These are phyloP conservation scores for Xylariaceae sp. DNA, from an alignment of 2,329 filamentous ascomycete genomes.

Conservation along the genomic window DNA sequence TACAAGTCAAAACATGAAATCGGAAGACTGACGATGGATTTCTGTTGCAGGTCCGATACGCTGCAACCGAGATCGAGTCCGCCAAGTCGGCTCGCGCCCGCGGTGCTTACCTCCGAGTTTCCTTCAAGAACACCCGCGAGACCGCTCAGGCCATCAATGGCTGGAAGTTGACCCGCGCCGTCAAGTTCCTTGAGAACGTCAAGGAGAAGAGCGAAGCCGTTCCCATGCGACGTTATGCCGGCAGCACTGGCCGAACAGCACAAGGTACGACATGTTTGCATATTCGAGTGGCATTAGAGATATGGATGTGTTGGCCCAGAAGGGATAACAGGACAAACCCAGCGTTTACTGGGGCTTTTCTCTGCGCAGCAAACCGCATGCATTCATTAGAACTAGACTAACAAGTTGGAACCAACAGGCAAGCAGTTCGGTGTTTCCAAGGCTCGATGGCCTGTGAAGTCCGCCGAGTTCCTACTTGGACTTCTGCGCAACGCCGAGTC, in stretches of 20 bases:
- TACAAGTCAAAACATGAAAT: background rate
- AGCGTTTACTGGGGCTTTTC: too few relatives aligned
- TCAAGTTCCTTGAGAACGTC: slow-evolving; percentile 98
- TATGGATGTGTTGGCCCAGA: too few relatives aligned
- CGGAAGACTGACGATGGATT: slow-evolving; percentile 13
- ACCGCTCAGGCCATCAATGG: slow-evolving; percentile 99
- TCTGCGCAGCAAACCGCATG: too few relatives aligned
- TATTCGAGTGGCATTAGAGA: too few relatives aligned
- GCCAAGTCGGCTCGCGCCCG: slow-evolving; percentile 95
- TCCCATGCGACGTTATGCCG: slow-evolving; percentile 96
- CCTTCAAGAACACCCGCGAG: slow-evolving; percentile 99
- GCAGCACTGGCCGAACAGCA: slow-evolving; percentile 89
- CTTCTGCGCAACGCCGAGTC: slow-evolving; percentile 97
- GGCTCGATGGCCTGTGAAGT: slow-evolving; percentile 99
- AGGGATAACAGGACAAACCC: too few relatives aligned
- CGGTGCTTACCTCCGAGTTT: slow-evolving; percentile 97
- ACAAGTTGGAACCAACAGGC: slow-evolving; percentile 50
- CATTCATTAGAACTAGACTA: slow-evolving; percentile 10
- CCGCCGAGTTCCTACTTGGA: slow-evolving; percentile 93
- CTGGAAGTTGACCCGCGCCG: slow-evolving; percentile 93
- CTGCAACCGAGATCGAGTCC: slow-evolving; percentile 79
- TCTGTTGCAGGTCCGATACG: slow-evolving; percentile 79
- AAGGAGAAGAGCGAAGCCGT: slow-evolving; percentile 95
- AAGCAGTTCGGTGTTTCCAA: slow-evolving; percentile 98
- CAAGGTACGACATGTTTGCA: slow-evolving; percentile 71